Percentiles rank a stretch among this genome's conserved stretches.
Evolutionary conservation across 2,329 filamentous ascomycete species (phyloP).

Genomic region (Arachnomyces sp.): DNA sequence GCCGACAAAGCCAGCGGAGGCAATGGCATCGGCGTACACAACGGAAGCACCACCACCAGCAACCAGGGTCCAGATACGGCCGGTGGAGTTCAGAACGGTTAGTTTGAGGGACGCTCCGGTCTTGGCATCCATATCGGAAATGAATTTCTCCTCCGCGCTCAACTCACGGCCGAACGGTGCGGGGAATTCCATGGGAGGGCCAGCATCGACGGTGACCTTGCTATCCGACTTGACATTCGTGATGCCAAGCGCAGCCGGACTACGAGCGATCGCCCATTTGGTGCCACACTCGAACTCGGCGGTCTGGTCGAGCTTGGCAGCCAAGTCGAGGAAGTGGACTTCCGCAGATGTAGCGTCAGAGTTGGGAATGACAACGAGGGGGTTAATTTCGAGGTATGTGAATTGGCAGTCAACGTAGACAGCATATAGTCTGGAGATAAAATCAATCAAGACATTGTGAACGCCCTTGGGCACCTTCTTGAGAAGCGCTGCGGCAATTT

Average conservation of each 20-base stretch:
- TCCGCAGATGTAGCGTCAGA: constrained; percentile 82
- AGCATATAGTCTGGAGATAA: constrained; percentile 95
- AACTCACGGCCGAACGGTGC: constrained; percentile 98
- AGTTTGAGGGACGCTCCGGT: constrained; percentile 98
- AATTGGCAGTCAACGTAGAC: constrained; percentile 99
- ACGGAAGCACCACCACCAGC: constrained; percentile 99
- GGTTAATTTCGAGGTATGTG: constrained; percentile 99
- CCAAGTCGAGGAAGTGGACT: constrained; percentile 96
- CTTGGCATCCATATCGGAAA: constrained; percentile 97
- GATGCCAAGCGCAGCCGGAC: constrained; percentile 78
- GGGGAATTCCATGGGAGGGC: constrained; percentile 97
- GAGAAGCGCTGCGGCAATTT: constrained; percentile 76
- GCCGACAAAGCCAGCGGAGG: constrained; percentile 86
- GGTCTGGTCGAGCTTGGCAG: constrained; percentile 97
- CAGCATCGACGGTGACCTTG: constrained; percentile 90
- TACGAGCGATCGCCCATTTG: constrained; percentile 96
- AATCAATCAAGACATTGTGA: constrained; percentile 97
- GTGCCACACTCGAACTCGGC: constrained; percentile 98
- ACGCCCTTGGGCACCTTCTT: constrained; percentile 91
- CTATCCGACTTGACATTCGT: constrained; percentile 54
- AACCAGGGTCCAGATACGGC: constrained; percentile 95
- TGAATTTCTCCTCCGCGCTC: constrained; percentile 98
- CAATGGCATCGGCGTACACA: constrained; percentile 97
- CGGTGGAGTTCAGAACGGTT: constrained; percentile 84
- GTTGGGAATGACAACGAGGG: constrained; percentile 95